Evolutionary conservation across 2,329 filamentous ascomycete species (phyloP).

Genomic region (Ceratocystis harringtonii): DNA sequence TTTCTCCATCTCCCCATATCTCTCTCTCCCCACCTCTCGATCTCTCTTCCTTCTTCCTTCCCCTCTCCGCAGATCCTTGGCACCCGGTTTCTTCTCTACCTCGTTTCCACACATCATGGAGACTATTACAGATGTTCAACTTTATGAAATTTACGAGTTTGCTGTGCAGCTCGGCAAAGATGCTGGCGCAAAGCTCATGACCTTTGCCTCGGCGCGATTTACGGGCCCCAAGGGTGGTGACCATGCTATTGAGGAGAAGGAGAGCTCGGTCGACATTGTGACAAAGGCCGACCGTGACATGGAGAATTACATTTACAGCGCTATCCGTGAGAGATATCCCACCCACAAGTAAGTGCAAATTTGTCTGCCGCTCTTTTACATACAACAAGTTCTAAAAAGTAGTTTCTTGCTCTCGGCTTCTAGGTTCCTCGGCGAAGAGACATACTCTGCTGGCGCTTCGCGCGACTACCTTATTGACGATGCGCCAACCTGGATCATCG

Average conservation of each 20-base stretch:
- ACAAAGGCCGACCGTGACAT: constrained; percentile 60
- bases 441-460: constrained; percentile 52
- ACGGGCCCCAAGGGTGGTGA: constrained; percentile 23
- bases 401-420: not conserved
- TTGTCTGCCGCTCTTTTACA: not conserved
- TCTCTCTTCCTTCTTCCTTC: constrained; percentile 4
- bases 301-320: constrained; percentile 16
- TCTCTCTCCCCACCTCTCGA: not conserved
- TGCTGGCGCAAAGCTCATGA: constrained; percentile 52
- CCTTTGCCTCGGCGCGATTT: constrained; percentile 42
- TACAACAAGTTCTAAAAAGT: not conserved
- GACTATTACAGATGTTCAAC: not conserved
- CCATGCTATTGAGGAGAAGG: constrained; percentile 40
- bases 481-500: constrained; percentile 58
- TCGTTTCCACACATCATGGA: not conserved
- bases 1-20: not conserved
- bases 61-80: not conserved
- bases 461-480: constrained; percentile 51
- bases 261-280: constrained; percentile 62
- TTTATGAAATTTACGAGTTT: constrained; percentile 39
- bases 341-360: constrained; percentile 41
- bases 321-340: constrained; percentile 45
- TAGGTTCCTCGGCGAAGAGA: constrained; percentile 65
- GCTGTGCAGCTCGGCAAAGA: constrained; percentile 55
- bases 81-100: not conserved